A percentile compares a stretch with the other conserved stretches of the same genome.
These are phyloP conservation scores for Pythium rishiriense DNA, from an alignment of 352 stramenopile genomes.

Conservation along the genomic window DNA sequence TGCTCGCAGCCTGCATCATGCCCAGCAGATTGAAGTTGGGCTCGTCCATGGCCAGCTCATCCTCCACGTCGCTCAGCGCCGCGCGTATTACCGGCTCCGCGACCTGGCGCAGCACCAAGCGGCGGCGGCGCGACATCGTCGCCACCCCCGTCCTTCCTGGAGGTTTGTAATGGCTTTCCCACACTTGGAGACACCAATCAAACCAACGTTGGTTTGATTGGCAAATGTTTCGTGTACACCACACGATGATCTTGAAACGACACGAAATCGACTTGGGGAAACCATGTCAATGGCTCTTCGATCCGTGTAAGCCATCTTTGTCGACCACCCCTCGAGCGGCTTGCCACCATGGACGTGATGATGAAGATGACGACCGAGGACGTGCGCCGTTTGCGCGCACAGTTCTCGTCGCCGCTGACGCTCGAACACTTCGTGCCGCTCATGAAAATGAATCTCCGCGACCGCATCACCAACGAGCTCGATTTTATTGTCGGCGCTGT, in stretches of 20 bases:
- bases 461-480: slow-evolving; percentile 52
- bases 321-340: too few species aligned
- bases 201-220: slow-evolving; percentile 28
- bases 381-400: slow-evolving; percentile 51
- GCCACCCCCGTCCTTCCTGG: too few species aligned
- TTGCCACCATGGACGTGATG: slow-evolving; percentile 73
- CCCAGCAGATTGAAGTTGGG: slow-evolving; percentile 27
- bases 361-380: slow-evolving; percentile 86
- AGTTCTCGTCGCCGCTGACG: slow-evolving; percentile 51
- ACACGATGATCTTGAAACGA: slow-evolving; percentile 28
- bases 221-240: slow-evolving; percentile 6
- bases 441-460: slow-evolving; percentile 67
- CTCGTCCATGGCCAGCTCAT: slow-evolving; percentile 4
- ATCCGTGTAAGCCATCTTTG: too few species aligned
- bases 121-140: slow-evolving; percentile 26
- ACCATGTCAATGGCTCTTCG: background rate
- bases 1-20: slow-evolving; percentile 12
- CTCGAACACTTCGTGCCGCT: slow-evolving; percentile 72
- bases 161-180: too few species aligned
- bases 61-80: slow-evolving; percentile 26
- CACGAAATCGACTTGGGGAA: background rate
- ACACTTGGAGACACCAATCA: slow-evolving; percentile 8
- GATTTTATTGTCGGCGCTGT: slow-evolving; percentile 85
- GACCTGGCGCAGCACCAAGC: slow-evolving; percentile 26
- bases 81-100: slow-evolving; percentile 13